Evolutionary conservation across 768 basidiomycete genomes (phyloP).

Genomic region (Trametes punicea): DNA sequence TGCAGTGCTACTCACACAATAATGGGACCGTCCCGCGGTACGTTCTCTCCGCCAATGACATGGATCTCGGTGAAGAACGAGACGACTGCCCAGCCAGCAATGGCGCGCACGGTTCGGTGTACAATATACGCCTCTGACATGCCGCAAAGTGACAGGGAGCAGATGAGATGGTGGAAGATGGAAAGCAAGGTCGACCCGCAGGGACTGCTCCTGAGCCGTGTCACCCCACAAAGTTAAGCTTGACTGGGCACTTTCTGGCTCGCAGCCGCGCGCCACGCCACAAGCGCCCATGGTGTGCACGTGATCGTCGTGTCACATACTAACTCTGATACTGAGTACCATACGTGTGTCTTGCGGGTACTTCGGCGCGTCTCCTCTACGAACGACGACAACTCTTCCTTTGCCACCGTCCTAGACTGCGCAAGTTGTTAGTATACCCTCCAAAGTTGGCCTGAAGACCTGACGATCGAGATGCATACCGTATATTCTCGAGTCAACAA

Average conservation of each 20-base stretch:
- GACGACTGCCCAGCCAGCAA: slow-evolving; percentile 71
- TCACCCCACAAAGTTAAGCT: too few relatives aligned
- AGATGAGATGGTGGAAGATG: neutral
- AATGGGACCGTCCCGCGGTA: slow-evolving; percentile 84
- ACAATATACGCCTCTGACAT: slow-evolving; percentile 41
- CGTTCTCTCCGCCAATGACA: slow-evolving; percentile 84
- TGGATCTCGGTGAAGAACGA: slow-evolving; percentile 89
- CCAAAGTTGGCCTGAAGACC: too few relatives aligned
- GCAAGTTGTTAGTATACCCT: too few relatives aligned
- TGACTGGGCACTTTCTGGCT: too few relatives aligned
- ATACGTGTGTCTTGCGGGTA: too few relatives aligned
- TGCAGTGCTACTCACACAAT: slow-evolving; percentile 66
- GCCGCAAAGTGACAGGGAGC: neutral
- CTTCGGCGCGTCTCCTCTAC: too few relatives aligned
- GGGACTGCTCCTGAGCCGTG: neutral
- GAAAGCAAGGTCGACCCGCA: neutral
- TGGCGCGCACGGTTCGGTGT: slow-evolving; percentile 67
- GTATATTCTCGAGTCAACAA: slow-evolving; percentile 71
- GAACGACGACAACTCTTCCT: too few relatives aligned
- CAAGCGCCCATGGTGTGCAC: too few relatives aligned
- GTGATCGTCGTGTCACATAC: too few relatives aligned
- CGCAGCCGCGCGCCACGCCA: too few relatives aligned
- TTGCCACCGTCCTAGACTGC: too few relatives aligned
- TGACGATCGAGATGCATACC: slow-evolving; percentile 62
- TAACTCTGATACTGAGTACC: too few relatives aligned